Percentiles rank a stretch among this genome's conserved stretches.
Conservation (phyloP, 225 moss, liverwort and hornwort species). For the Anthoceros angustus region DNA sequence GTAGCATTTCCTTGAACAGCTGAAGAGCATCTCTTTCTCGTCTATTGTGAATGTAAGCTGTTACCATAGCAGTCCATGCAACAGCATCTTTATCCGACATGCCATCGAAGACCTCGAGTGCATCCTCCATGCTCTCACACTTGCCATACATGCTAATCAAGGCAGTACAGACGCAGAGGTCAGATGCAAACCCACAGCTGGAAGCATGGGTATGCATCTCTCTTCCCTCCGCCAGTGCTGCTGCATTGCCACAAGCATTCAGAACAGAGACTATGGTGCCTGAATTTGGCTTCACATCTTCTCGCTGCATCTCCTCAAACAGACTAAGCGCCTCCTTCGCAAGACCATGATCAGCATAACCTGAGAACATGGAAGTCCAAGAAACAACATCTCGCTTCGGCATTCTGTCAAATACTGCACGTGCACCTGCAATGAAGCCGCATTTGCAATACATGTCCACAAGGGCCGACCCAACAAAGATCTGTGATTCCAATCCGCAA, state of each 20-base stretch:
- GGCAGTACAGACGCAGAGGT: background rate
- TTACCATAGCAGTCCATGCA: background rate
- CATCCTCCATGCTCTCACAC: conserved; percentile 2
- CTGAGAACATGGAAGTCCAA: conserved; percentile 30
- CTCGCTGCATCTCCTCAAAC: background rate
- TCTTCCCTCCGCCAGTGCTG: background rate
- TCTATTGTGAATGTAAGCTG: conserved; percentile 1
- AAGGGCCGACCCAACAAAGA: conserved; percentile 25
- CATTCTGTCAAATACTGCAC: conserved; percentile 18
- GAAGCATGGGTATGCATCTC: background rate
- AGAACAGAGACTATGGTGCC: background rate
- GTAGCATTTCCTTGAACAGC: background rate
- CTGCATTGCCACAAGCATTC: background rate
- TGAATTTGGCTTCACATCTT: background rate
- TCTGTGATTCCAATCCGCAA: conserved; percentile 16
- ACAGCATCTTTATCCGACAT: background rate
- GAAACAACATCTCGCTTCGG: conserved; percentile 14
- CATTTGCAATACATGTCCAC: conserved; percentile 23
- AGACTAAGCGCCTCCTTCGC: background rate
- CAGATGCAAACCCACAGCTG: background rate
- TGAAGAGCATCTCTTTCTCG: background rate
- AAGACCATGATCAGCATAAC: conserved; percentile 13
- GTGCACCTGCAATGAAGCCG: conserved; percentile 10
- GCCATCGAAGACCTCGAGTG: background rate
- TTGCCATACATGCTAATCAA: background rate